Base-by-base conservation (phyloP, 1,284 basidiomycete species). In the Pisolithus thermaeus region DNA sequence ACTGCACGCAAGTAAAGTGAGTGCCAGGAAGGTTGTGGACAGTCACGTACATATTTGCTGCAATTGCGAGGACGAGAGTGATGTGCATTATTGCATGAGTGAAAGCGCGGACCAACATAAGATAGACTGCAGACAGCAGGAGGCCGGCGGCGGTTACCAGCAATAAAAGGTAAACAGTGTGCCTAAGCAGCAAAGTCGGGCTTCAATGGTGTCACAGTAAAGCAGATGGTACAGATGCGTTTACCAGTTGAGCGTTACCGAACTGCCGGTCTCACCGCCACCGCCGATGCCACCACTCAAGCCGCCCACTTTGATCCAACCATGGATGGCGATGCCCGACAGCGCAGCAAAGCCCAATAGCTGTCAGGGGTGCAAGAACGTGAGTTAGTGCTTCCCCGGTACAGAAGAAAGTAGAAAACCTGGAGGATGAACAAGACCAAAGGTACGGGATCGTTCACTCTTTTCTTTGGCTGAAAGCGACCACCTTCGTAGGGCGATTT, bases 81-180 rank as follows among this genome's bases (percentile, higher is more conserved):
- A 92, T 78, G 61, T 92, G 88, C 79, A 92, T 87, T 60, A 93
- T 87, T 22, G 80, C 66, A 57, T 75, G 83, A 47, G 92, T 93
- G 68, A 92, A 92, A 2, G 77, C 70, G 38, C 90, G 81, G 7
- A 86, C 80, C 54, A 92, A 70, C 49, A 79, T 64, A 46, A 81
- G 70, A 58, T 80, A 80, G 16, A 76, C 68, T 0, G 80, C 76
- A 4, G 81, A 70, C 14, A 83, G 63, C 1, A 79, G 58, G 35
- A 85, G 62, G 3, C 73, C 81, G 3, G 78, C 68, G 3, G 64
- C 81, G 4, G 75, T 76, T 20, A 79, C 75, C 44, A 83, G 69
- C 40, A 83, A 70, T 40, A 92, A 77, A 35, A 94, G 78, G 63
- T 87, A 87, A 7, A 79, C 74, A 0, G 84, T 56, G 20, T 56